phyloP scores from a whole-genome alignment of 2,329 filamentous ascomycete species.

The Apiospora saccharicola region DNA sequence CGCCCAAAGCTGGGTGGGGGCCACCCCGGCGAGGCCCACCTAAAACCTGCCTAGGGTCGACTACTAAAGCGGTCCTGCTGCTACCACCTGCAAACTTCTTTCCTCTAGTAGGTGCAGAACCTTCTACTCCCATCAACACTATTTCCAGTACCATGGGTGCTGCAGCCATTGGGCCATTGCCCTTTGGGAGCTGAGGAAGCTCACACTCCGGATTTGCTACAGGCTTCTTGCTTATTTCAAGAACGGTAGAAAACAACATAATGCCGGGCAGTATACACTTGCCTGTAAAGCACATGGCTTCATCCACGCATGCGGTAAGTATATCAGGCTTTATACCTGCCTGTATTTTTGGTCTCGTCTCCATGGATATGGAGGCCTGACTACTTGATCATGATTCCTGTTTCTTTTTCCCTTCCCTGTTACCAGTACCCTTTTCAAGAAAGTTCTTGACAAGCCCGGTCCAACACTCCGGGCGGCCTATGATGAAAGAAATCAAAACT shows the following conservation, averaged over 20 bases:
- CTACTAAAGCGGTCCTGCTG: background rate
- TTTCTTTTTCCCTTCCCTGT: background rate
- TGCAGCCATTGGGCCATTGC: background rate
- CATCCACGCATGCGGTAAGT: background rate
- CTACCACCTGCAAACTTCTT: background rate
- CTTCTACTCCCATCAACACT: background rate
- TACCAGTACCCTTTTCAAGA: background rate
- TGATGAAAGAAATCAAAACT: conserved; percentile 28
- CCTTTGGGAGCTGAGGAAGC: background rate
- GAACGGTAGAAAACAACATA: no score
- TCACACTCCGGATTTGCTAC: background rate
- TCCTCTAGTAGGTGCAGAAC: background rate
- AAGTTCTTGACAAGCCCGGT: conserved; percentile 13
- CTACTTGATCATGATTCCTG: background rate
- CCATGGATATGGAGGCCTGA: background rate
- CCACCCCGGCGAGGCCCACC: background rate
- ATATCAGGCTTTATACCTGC: background rate
- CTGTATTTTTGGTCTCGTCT: background rate
- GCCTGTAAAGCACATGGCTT: background rate
- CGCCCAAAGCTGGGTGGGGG: background rate
- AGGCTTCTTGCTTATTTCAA: background rate
- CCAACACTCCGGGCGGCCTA: conserved; percentile 19
- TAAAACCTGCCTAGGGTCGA: background rate
- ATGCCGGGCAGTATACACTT: background rate
- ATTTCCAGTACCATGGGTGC: background rate